Evolutionary conservation across 768 basidiomycete genomes (phyloP).

Genomic region (Agrocybe pediades): DNA sequence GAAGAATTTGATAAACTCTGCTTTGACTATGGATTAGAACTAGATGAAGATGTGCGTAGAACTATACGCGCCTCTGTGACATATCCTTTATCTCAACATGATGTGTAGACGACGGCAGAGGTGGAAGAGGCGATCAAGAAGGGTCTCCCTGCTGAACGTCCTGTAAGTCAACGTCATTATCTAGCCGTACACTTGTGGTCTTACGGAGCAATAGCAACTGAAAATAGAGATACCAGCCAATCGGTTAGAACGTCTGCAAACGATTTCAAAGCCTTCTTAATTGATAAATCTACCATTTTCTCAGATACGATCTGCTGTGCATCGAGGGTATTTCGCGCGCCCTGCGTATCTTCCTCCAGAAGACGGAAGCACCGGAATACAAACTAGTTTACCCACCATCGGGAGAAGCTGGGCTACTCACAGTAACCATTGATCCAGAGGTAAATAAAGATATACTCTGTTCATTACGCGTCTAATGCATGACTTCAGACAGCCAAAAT

Average conservation of each 20-base stretch:
- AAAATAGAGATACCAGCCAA: conserved; percentile 99
- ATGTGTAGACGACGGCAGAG: conserved; percentile 78
- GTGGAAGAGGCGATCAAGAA: conserved; percentile 82
- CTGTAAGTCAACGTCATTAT: conserved; percentile 47
- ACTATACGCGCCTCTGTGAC: neutral
- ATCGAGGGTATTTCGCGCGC: conserved; percentile 94
- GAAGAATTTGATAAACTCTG: conserved; percentile 94
- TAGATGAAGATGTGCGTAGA: conserved; percentile 91
- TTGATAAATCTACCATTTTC: conserved; percentile 8
- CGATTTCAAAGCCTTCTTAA: conserved; percentile 2
- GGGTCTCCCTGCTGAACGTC: conserved; percentile 82
- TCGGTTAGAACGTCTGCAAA: conserved; percentile 48
- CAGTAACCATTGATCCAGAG: conserved; percentile 70
- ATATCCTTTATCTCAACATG: neutral
- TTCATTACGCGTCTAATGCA: neutral
- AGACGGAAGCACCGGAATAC: conserved; percentile 69
- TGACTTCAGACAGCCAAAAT: conserved; percentile 68
- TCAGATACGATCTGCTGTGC: conserved; percentile 95
- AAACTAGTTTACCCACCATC: conserved; percentile 71
- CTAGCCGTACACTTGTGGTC: conserved; percentile 1
- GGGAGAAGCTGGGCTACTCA: conserved; percentile 65
- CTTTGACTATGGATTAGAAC: conserved; percentile 96
- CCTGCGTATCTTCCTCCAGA: conserved; percentile 79
- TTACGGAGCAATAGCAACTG: conserved; percentile 66
- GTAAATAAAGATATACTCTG: conserved; percentile 40